Percentiles rank a stretch among this genome's conserved stretches.
Conservation (phyloP, 768 basidiomycete species). For the Trametes cinnabarina region DNA sequence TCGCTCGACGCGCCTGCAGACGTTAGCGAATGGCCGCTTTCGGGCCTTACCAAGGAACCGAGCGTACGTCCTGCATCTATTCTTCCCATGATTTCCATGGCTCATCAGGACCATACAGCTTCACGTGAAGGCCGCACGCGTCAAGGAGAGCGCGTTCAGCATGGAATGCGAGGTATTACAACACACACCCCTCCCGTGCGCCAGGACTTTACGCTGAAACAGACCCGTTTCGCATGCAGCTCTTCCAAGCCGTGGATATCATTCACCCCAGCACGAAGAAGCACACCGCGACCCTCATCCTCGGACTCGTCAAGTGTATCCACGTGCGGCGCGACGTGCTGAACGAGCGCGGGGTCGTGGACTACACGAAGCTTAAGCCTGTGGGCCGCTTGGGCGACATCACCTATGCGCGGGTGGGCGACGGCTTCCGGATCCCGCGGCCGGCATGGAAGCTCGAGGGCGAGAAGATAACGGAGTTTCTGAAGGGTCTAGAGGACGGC, state of each 20-base stretch:
- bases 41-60: conserved; percentile 41
- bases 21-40: conserved; percentile 42
- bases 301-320: conserved; percentile 39
- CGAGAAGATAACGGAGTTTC: conserved; percentile 15
- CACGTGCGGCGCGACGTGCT: conserved; percentile 44
- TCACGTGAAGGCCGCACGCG: conserved; percentile 40
- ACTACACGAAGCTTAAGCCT: conserved; percentile 36
- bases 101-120: conserved; percentile 33
- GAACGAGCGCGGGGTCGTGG: conserved; percentile 34
- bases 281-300: conserved; percentile 32
- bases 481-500: conserved; percentile 4
- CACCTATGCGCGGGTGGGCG: conserved; percentile 31
- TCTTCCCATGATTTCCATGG: background rate
- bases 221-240: conserved; percentile 15
- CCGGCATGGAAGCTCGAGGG: conserved; percentile 23
- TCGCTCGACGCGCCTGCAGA: conserved; percentile 37
- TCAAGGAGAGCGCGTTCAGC: conserved; percentile 47
- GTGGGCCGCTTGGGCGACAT: conserved; percentile 40
- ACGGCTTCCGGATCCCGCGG: conserved; percentile 23
- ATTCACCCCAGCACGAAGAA: conserved; percentile 28
- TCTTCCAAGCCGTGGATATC: conserved; percentile 37
- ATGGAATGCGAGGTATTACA: conserved; percentile 45
- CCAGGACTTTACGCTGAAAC: background rate
- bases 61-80: conserved; percentile 28
- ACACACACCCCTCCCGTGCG: background rate